phyloP scores from a whole-genome alignment of 495 filamentous ascomycete genomes.

The Pyronema domesticum region DNA sequence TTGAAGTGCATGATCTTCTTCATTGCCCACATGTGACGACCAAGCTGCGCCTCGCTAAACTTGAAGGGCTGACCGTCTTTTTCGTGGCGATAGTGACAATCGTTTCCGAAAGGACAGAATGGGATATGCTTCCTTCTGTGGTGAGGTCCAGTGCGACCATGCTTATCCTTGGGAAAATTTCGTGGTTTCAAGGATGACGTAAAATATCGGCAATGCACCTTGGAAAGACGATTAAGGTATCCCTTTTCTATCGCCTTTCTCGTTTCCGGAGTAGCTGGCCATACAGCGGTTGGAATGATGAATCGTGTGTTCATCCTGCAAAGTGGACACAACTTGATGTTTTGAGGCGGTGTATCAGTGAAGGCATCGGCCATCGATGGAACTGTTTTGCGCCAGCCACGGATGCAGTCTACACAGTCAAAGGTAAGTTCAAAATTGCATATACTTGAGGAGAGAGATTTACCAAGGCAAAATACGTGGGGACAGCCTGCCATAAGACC shows the following conservation, averaged over 20 bases:
- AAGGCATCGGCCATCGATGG: not conserved
- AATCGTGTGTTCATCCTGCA: conserved; percentile 23
- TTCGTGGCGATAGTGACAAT: conserved; percentile 24
- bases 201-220: conserved; percentile 25
- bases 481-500: conserved; percentile 23
- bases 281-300: conserved; percentile 13
- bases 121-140: conserved; percentile 2
- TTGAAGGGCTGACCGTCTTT: not conserved
- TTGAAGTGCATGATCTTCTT: not conserved
- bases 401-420: conserved; percentile 12
- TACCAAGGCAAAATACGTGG: conserved; percentile 25
- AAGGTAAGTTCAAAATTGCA: not conserved
- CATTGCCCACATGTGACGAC: not conserved
- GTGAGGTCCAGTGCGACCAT: not conserved
- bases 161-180: conserved; percentile 2
- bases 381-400: conserved; percentile 9
- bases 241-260: conserved; percentile 22
- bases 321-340: conserved; percentile 24
- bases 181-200: conserved; percentile 10
- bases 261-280: conserved; percentile 15
- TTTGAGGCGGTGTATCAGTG: conserved; percentile 8
- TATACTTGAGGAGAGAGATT: not conserved
- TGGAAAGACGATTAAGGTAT: conserved; percentile 21
- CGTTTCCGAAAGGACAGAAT: conserved; percentile 25
- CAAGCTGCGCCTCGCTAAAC: not conserved